A percentile compares a stretch with the other conserved stretches of the same genome.
Conservation (phyloP, 208 protist species). For the Blastocrithidia nonstop region DNA sequence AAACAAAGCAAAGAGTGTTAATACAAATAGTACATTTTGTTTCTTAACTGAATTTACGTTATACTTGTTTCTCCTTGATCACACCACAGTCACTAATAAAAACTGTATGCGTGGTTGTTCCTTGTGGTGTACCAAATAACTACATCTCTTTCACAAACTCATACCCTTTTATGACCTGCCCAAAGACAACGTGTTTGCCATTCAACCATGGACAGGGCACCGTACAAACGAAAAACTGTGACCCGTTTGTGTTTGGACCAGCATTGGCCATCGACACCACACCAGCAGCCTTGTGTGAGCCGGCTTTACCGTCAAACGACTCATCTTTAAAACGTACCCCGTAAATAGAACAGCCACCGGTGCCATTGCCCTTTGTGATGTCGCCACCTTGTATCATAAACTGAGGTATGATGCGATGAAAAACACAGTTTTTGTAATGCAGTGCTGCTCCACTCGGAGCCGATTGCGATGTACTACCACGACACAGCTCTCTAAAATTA, state of each 20-base stretch:
- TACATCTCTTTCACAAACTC: conserved; percentile 71
- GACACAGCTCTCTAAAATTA: conserved; percentile 80
- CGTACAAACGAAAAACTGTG: conserved; percentile 89
- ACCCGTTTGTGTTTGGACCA: conserved; percentile 85
- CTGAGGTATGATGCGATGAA: conserved; percentile 90
- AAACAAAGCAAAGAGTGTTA: no score
- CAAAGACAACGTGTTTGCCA: conserved; percentile 93
- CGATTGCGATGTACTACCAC: conserved; percentile 15
- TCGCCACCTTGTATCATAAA: conserved; percentile 95
- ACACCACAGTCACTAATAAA: conserved; percentile 63
- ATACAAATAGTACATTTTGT: no score
- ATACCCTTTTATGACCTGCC: conserved; percentile 75
- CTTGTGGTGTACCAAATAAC: conserved; percentile 42
- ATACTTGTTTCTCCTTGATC: conserved; percentile 34
- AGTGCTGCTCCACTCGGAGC: conserved; percentile 80
- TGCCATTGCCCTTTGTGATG: conserved; percentile 88
- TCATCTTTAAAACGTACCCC: conserved; percentile 89
- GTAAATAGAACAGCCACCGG: conserved; percentile 89
- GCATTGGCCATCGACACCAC: conserved; percentile 89
- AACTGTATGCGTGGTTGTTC: conserved; percentile 36
- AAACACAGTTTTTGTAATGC: conserved; percentile 81
- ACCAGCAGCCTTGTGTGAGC: conserved; percentile 58
- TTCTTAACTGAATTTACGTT: no score
- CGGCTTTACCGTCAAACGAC: conserved; percentile 86
- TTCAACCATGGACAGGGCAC: conserved; percentile 79